Evolutionary conservation across 495 filamentous ascomycete species (phyloP).

Genomic region (Lophiostoma macrostomum): DNA sequence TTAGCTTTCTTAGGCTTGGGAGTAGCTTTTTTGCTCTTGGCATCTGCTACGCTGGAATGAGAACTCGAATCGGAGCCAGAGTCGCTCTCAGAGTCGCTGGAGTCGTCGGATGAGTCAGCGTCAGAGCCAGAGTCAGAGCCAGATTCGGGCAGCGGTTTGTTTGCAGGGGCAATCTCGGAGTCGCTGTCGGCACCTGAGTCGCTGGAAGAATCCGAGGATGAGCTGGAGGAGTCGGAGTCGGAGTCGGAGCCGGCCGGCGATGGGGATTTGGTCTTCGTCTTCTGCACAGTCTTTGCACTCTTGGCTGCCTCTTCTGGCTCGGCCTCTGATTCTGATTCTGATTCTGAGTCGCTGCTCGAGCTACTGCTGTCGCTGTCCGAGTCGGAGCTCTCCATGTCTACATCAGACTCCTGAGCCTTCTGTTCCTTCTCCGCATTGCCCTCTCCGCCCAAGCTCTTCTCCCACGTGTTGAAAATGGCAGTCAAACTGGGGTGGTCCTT

Average conservation of each 20-base stretch:
- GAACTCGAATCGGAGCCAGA: slow-evolving; percentile 11
- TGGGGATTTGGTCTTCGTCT: slow-evolving; percentile 10
- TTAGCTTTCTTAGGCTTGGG: background rate
- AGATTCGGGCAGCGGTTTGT: slow-evolving; percentile 8
- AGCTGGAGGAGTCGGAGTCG: slow-evolving; percentile 15
- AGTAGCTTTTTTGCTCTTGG: background rate
- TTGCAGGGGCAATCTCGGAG: background rate
- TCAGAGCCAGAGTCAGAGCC: background rate
- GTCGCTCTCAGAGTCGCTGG: slow-evolving; percentile 12
- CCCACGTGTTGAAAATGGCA: slow-evolving; percentile 28
- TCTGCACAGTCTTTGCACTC: slow-evolving; percentile 14
- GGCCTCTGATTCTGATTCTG: slow-evolving; percentile 8
- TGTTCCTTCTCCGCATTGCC: background rate
- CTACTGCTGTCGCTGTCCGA: slow-evolving; percentile 16
- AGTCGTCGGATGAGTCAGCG: slow-evolving; percentile 1
- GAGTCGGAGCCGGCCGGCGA: slow-evolving; percentile 6
- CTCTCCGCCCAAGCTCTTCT: background rate
- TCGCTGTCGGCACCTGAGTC: slow-evolving; percentile 20
- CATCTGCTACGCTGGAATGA: background rate
- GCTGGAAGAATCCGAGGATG: slow-evolving; percentile 17
- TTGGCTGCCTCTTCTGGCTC: slow-evolving; percentile 9
- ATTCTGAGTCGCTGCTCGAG: slow-evolving; percentile 30
- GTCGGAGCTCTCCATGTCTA: slow-evolving; percentile 8
- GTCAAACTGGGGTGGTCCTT: slow-evolving; percentile 16
- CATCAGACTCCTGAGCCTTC: slow-evolving; percentile 27